Evolutionary conservation across 768 basidiomycete species (phyloP), one percentile per base, ranked within the genome.

Genomic region (Phallus indusiatus): DNA sequence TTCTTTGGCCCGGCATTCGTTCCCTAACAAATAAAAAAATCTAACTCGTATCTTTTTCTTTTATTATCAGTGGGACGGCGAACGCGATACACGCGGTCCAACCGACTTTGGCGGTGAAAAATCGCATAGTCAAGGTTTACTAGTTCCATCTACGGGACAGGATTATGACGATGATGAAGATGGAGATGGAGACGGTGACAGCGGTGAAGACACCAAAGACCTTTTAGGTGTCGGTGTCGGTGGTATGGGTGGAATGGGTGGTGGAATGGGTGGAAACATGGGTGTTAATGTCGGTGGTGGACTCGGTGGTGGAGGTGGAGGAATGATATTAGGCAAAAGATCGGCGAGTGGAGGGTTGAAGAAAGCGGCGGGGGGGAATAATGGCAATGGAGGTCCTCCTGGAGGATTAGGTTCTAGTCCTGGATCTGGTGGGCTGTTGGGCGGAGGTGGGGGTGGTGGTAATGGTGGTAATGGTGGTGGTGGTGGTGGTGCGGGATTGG

Each of bases 41-140:
- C 21, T 8, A 24, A 21, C 28, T 22, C 55, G 6, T 16, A 17
- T 10, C 4, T 21, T 24, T 36, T 14, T 21, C 24, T 17, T n/a
- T 22, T 17, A 11, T n/a, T 47, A n/a, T 20, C 52, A 81, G 80
- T 80, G 79, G 54, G 76, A 78, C 35, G 80, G 80, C 28, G 80
- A 81, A 56, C 73, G 74, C 60, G 81, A 82, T 62, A 69, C 73
- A 0, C 75, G 75, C 59, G 73, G 75, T 0, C 80, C 80, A 0
- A 66, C 70, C n/a, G 80, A 81, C 67, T 81, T 81, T 58, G 56
- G 56, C 18, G 56, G 56, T 33, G 56, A 58, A 4, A 58, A 58
- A 37, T 49, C 21, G 20, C 48, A 49, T 20, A 42, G 51, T 21
- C 47, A 47, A 16, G 56, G 56, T 12, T 49, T 58, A 24, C 56